Base-by-base conservation (phyloP, 2,329 filamentous ascomycete genomes). In the Neoascochyta sp. region DNA sequence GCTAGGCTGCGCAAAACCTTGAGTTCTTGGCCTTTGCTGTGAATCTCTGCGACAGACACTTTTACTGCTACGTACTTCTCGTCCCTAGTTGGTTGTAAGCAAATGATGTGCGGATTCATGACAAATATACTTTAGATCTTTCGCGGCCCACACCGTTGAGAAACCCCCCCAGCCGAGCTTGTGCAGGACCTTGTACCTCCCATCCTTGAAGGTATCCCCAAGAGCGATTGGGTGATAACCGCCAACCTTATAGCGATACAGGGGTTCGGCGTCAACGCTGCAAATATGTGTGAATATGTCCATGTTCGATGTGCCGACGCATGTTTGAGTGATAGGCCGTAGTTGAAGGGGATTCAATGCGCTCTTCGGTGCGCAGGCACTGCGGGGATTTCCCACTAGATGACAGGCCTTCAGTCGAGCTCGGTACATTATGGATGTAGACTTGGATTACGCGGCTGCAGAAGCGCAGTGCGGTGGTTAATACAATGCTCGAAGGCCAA, bases 11-110 rank as follows among this genome's bases (percentile, higher is more conserved):
- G 33, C 16, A 54, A 24, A 19, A 49, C 36, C 4, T 24, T 23
- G 9, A 39, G 2, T 27, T 54, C 52, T 26, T 36, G 34, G 22
- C 25, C 41, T 4, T 38, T 4, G 7, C 31, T 10, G 5, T 28
- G 13, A 3, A 4, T 5, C 12, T 43, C 39, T 3, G 54, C 20
- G 3, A 49, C 35, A 7, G 36, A 27, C 14, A 55, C 36, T 29
- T 54, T 56, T 2, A 58, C 2, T 4, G 50, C 45, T 16, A 58
- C 52, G 24, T 55, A 52, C 14, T 16, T 6, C 29, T 45, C 27
- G 4, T 33, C 16, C 20, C 35, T 47, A 16, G 7, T 4, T 10
- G 24, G 7, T 22, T 7, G 12, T 47, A 24, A 47, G 36, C 30
- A 22, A 34, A 9, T 17, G 8, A 7, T 11, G 16, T 14, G 16